Evolutionary conservation across 1,284 basidiomycete species (phyloP), one percentile per base, ranked within the genome.

Genomic region (Hymenochaete sp.): DNA sequence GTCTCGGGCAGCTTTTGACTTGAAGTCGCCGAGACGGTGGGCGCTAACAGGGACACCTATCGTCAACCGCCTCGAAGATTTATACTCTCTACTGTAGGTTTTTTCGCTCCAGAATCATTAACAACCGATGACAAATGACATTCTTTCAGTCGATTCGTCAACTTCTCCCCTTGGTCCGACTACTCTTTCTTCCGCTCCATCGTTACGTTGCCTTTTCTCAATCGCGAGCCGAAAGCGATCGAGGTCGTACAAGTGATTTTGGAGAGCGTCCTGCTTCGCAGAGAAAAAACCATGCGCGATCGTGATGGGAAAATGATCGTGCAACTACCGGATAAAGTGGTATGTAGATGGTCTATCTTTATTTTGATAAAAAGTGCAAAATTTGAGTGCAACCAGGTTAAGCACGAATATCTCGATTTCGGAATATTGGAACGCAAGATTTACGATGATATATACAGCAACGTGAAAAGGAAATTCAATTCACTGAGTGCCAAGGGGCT

Each of bases 41-140:
- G 89, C 89, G 3, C 76, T 97, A 10, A 96, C 92, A 3, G 87
- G 92, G 25, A 98, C 95, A 8, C 95, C 95, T 0, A 98, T 98
- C 52, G 91, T 98, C 49, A 98, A 98, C 60, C 79, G 83, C 40
- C 71, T 98, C 3, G 95, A 97, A 52, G 93, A 98, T 58, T 67
- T 98, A 5, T 93, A 87, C 57, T 93, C 89, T 0, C 68, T 96
- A 2, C 64, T 96, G 83, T 88, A 49, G 56, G 81, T 60, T 7
- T 16, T 29, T 45, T 44, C 8, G 31, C n/a, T n/a, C n/a, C 38
- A 36, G 24, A 24, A 39, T 13, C 10, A 33, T 16, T 2, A 7
- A n/a, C 19, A 27, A 22, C 8, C n/a, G 13, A 27, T 25, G 19
- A n/a, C 37, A 4, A 21, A n/a, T 29, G 44, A 36, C 11, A 14